Conservation (phyloP, 2,329 filamentous ascomycete genomes). For the Monilinia fructigena region DNA sequence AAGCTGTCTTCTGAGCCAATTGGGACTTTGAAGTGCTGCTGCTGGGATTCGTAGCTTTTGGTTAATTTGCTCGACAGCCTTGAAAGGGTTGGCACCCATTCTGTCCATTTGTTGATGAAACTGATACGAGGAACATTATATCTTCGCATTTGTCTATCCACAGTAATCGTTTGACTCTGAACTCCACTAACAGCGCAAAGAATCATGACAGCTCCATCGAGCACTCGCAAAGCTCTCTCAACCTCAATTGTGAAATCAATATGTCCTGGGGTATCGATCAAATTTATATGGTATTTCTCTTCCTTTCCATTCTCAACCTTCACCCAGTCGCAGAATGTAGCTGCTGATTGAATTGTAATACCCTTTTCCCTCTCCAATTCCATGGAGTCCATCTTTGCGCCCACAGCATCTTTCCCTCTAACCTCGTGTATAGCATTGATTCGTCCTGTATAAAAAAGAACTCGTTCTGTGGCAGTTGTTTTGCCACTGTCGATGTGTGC, state of each 20-base stretch:
- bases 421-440: slow-evolving; percentile 98
- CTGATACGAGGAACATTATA: slow-evolving; percentile 95
- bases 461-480: slow-evolving; percentile 92
- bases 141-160: slow-evolving; percentile 96
- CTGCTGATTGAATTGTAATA: slow-evolving; percentile 97
- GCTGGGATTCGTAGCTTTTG: slow-evolving; percentile 90
- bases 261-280: slow-evolving; percentile 97
- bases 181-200: slow-evolving; percentile 96
- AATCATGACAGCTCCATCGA: slow-evolving; percentile 98
- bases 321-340: slow-evolving; percentile 95
- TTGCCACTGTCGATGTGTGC: slow-evolving; percentile 99
- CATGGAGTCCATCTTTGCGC: slow-evolving; percentile 99
- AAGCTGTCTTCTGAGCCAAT: slow-evolving; percentile 92
- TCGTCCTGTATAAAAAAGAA: slow-evolving; percentile 96
- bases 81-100: slow-evolving; percentile 98
- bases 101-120: slow-evolving; percentile 99
- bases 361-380: slow-evolving; percentile 97
- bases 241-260: slow-evolving; percentile 99
- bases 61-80: slow-evolving; percentile 96
- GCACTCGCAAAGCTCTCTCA: slow-evolving; percentile 87
- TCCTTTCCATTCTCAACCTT: slow-evolving; percentile 83
- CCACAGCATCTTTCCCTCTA: slow-evolving; percentile 87
- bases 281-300: slow-evolving; percentile 92
- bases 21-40: slow-evolving; percentile 86
- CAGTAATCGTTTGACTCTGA: slow-evolving; percentile 96